Evolutionary conservation across 225 moss, liverwort and hornwort genomes (phyloP).

Genomic region (Sphagnum contortum): DNA sequence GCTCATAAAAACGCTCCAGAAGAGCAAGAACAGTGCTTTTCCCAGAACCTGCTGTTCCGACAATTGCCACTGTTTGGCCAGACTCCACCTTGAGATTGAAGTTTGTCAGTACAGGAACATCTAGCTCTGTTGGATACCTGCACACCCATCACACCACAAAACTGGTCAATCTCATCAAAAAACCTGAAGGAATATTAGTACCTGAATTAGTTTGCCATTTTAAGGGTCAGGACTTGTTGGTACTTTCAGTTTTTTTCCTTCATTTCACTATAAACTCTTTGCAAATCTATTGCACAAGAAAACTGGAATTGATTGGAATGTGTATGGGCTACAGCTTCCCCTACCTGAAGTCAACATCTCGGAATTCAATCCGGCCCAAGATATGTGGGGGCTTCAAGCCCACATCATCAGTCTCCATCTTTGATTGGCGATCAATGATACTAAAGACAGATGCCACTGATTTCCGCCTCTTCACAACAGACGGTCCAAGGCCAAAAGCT

Average conservation of each 20-base stretch:
- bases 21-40: slow-evolving; percentile 65
- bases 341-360: slow-evolving; percentile 68
- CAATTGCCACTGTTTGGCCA: slow-evolving; percentile 70
- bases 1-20: slow-evolving; percentile 68
- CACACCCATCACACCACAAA: not conserved
- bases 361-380: slow-evolving; percentile 60
- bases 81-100: slow-evolving; percentile 65
- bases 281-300: not conserved
- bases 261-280: no score
- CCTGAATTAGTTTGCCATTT: not conserved
- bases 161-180: not conserved
- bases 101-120: slow-evolving; percentile 54
- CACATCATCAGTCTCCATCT: slow-evolving; percentile 51
- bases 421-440: slow-evolving; percentile 59
- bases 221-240: no score
- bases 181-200: not conserved
- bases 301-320: not conserved
- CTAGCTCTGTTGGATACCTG: slow-evolving; percentile 56
- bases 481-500: slow-evolving; percentile 68
- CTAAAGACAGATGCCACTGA: slow-evolving; percentile 57
- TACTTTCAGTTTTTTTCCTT: no score
- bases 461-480: slow-evolving; percentile 54
- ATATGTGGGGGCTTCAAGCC: slow-evolving; percentile 50
- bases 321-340: not conserved
- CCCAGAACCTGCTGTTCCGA: slow-evolving; percentile 75